These are phyloP conservation scores for Acarospora socialis DNA, from an alignment of 2,329 filamentous ascomycete genomes.

Conservation along the genomic window DNA sequence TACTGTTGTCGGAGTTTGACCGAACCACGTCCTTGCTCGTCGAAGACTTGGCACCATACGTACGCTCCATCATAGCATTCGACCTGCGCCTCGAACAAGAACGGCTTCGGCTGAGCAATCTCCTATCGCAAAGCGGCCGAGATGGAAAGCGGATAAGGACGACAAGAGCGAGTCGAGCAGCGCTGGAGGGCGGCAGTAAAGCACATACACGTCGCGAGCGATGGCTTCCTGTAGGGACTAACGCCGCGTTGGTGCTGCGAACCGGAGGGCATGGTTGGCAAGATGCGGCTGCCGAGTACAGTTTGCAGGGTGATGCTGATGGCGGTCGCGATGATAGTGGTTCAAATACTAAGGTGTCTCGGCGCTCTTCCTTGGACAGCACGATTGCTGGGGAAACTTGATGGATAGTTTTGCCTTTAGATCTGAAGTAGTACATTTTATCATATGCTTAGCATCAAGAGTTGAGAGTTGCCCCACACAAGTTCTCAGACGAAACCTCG, in stretches of 20 bases:
- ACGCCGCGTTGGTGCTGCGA: constrained; percentile 47
- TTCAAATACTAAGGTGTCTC: no score
- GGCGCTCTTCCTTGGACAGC: no score
- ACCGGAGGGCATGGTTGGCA: constrained; percentile 41
- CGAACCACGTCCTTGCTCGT: constrained; percentile 51
- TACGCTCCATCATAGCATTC: constrained; percentile 70
- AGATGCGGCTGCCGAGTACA: constrained; percentile 20
- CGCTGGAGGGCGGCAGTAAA: constrained; percentile 59
- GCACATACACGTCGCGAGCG: constrained; percentile 52
- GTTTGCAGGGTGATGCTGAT: constrained; percentile 15
- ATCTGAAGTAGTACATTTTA: no score
- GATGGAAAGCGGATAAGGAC: constrained; percentile 47
- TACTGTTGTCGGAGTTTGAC: constrained; percentile 57
- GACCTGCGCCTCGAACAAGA: constrained; percentile 59
- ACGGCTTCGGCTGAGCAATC: constrained; percentile 45
- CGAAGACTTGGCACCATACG: constrained; percentile 72
- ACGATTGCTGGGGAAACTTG: no score
- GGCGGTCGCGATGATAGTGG: no score
- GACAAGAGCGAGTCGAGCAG: constrained; percentile 61
- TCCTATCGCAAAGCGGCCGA: constrained; percentile 40
- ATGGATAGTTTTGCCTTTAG: no score
- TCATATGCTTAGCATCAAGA: no score
- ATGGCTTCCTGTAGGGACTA: constrained; percentile 53
- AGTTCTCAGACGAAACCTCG: no score
- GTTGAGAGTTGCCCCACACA: no score